Base-by-base conservation (phyloP, 2,329 filamentous ascomycete genomes). In the Fusarium albidum region DNA sequence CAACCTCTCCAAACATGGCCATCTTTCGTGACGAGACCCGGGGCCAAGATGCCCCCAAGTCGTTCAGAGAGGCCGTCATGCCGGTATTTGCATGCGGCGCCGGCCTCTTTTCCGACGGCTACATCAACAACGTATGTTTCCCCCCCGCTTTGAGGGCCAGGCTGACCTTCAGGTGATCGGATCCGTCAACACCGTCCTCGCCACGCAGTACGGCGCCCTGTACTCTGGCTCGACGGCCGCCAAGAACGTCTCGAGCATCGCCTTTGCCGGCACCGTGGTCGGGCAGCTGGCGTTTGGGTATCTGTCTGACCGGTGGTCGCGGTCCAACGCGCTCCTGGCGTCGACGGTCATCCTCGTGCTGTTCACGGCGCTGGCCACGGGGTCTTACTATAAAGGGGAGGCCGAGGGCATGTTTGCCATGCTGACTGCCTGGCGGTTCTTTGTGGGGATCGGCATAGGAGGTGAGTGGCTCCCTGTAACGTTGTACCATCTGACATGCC, bases 31-130 rank as follows among this genome's bases (percentile, higher is more conserved):
- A 21, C 21, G 5, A 21, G 21, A 4, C 21, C 7, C 21, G 7
- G 21, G 21, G 7, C 7, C 5, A 21, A 21, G 21, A 21, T 7
- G 21, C 21, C 7, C 21, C 21, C 21, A 21, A 21, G 21, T 21
- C 21, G 21, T 21, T 21, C 21, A 21, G 7, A 7, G 7, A 21
- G 21, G 21, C 21, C 7, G 21, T 21, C 21, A 21, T 21, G 21
- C 91, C 92, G 12, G 89, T 92, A 1, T 88, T 96, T 64, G 92
- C 92, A 35, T 96, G 92, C 68, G 93, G 93, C 60, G 90, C 92
- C 44, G 93, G 93, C 67, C 81, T 96, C 3, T 96, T 96, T 74
- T 92, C 89, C 18, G 93, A 96, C 72, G 93, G 93, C 13, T 96
- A 96, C 72, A 84, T 96, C 69, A 96, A 96, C 75, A 92, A 91